Conservation (phyloP, 2,329 filamentous ascomycete species). For the Ploettnerulaceae sp. region DNA sequence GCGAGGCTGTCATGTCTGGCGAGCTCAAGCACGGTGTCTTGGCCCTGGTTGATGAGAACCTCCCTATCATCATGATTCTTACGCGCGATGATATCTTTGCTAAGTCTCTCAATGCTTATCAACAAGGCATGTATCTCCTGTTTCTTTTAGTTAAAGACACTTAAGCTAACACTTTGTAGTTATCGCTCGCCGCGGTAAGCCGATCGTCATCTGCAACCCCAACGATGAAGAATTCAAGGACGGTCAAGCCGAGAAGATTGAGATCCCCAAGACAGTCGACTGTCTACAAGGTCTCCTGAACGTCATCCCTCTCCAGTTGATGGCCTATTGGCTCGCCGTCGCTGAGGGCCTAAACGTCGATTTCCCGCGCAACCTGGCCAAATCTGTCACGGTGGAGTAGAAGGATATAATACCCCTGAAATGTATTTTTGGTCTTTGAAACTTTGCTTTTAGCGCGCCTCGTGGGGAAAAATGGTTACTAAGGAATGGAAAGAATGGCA, state of each 20-base stretch:
- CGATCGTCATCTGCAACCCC: slow-evolving; percentile 97
- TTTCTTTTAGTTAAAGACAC: not conserved
- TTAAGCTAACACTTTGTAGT: slow-evolving; percentile 49
- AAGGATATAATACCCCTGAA: slow-evolving; percentile 5
- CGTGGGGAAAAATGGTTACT: slow-evolving; percentile 10
- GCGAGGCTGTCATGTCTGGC: slow-evolving; percentile 99
- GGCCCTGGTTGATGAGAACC: slow-evolving; percentile 94
- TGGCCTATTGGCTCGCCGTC: slow-evolving; percentile 98
- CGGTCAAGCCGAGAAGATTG: slow-evolving; percentile 91
- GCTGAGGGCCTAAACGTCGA: slow-evolving; percentile 95
- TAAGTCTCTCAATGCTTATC: slow-evolving; percentile 99
- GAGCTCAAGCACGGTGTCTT: slow-evolving; percentile 99
- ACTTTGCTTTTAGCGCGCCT: slow-evolving; percentile 18
- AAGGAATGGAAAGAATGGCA: slow-evolving; percentile 8
- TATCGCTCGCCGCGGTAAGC: slow-evolving; percentile 90
- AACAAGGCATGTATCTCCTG: slow-evolving; percentile 67
- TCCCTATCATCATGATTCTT: slow-evolving; percentile 99
- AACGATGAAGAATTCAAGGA: slow-evolving; percentile 82
- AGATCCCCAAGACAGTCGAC: slow-evolving; percentile 94
- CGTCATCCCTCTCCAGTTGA: slow-evolving; percentile 94
- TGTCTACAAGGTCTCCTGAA: slow-evolving; percentile 95
- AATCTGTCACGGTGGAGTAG: slow-evolving; percentile 98
- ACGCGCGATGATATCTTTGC: slow-evolving; percentile 94
- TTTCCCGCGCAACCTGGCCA: slow-evolving; percentile 97
- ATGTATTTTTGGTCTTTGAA: slow-evolving; percentile 10